Evolutionary conservation across 805 yeast species (phyloP).

Genomic region (Candida boidinii): DNA sequence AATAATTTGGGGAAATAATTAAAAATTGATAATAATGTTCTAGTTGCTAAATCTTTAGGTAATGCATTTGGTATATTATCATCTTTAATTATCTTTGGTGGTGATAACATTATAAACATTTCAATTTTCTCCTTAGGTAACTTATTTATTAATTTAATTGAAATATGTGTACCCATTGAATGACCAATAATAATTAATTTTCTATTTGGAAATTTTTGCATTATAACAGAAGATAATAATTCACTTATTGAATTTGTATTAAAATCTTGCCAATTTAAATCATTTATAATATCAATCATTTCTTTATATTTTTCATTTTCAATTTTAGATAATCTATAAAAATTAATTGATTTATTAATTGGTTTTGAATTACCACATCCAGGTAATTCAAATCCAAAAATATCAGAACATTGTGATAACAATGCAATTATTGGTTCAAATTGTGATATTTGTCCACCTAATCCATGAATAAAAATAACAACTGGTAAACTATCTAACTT

Average conservation of each 20-base stretch:
- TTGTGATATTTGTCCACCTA: slow-evolving; percentile 86
- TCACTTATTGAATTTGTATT: slow-evolving; percentile 31
- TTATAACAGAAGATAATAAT: slow-evolving; percentile 29
- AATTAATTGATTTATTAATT: slow-evolving; percentile 5
- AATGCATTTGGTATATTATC: too few species aligned
- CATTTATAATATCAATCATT: slow-evolving; percentile 22
- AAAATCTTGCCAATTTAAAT: slow-evolving; percentile 33
- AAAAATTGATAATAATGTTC: too few species aligned
- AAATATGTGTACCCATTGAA: slow-evolving; percentile 49
- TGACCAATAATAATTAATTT: slow-evolving; percentile 40
- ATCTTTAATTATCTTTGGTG: too few species aligned
- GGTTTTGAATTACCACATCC: slow-evolving; percentile 67
- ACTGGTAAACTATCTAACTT: slow-evolving; percentile 47
- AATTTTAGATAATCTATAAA: slow-evolving; percentile 15
- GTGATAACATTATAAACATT: slow-evolving; percentile 38
- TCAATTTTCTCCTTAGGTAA: slow-evolving; percentile 33
- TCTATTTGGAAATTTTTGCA: slow-evolving; percentile 32
- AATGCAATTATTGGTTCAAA: slow-evolving; percentile 66
- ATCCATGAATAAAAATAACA: slow-evolving; percentile 69
- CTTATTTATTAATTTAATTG: slow-evolving; percentile 30
- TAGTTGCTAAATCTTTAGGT: slow-evolving; percentile 8
- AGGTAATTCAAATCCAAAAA: slow-evolving; percentile 73
- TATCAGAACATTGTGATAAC: slow-evolving; percentile 52
- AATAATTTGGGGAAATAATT: slow-evolving; percentile 37
- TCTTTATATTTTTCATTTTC: slow-evolving; percentile 11